Base-by-base conservation (phyloP, 345 rosid species). In the Euphorbia tirucalli region DNA sequence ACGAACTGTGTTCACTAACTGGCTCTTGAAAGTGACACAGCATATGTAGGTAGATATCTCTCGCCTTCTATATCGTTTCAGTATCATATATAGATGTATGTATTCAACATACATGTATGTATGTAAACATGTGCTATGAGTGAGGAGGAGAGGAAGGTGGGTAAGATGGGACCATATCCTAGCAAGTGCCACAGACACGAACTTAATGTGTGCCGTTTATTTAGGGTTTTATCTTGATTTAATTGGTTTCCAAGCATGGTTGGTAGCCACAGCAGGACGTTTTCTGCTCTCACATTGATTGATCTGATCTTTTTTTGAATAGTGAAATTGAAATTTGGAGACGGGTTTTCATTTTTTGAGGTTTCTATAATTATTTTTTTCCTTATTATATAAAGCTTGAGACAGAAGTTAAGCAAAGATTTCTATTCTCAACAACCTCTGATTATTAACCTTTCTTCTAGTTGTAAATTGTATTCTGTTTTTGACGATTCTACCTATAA, bases 191-290 rank as follows among this genome's bases (percentile, higher is more conserved):
- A 28, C 32, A 66, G 59, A 30, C 58, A 68, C 39, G 11, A 14
- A 9, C 44, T 69, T 35, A 14, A 18, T n/a, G 52, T 24, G 63
- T 59, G 44, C n/a, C 15, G 28, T 14, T 32, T 63, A 9, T 18
- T 1, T n/a, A 16, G n/a, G 68, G 30, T 48, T 5, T 75, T 58
- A 41, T 56, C 24, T 41, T 1, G 9, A 41, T 41, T 83, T 80
- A 71, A 92, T 89, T 88, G 71, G 82, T 73, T 66, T 81, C 71
- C 74, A 89, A 89, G 96, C 88, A 84, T 86, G 78, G 86, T 79
- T 85, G 91, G 89, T 82, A 31, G 71, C 77, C 74, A 71, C 79
- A 35, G 41, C 52, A 22, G 75, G 64, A 77, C 72, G 82, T 73
- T 71, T 58, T 71, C 79, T 65, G 11, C 69, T 71, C 73, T 83